Conservation (phyloP, 257 asterid species). For the Salvia rosmarinus region DNA sequence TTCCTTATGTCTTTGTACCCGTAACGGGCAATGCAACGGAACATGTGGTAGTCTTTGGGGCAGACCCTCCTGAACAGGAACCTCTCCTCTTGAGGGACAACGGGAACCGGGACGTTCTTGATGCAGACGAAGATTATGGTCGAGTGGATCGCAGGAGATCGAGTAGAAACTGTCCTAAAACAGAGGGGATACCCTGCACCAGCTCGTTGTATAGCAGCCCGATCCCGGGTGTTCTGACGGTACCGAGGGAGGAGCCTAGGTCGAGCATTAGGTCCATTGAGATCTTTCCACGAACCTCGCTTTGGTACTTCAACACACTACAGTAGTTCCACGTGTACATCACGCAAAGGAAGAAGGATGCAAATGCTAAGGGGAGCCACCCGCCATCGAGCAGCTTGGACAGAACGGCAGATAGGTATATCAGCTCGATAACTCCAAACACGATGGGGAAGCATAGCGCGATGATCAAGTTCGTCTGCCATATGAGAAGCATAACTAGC, state of each 20-base stretch:
- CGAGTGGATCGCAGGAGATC: conserved; percentile 91
- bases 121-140: conserved; percentile 83
- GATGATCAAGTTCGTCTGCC: conserved; percentile 73
- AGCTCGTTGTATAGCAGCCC: conserved; percentile 89
- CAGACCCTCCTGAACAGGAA: conserved; percentile 81
- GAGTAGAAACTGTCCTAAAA: conserved; percentile 72
- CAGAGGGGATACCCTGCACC: conserved; percentile 89
- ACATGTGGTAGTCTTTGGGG: conserved; percentile 91
- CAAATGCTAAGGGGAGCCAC: conserved; percentile 90
- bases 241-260: conserved; percentile 81
- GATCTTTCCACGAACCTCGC: conserved; percentile 77
- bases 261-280: conserved; percentile 81
- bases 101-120: conserved; percentile 81
- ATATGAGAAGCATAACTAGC: conserved; percentile 85
- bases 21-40: conserved; percentile 89
- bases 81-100: conserved; percentile 90
- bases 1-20: conserved; percentile 90
- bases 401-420: conserved; percentile 82
- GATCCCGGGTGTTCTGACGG: conserved; percentile 85
- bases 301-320: conserved; percentile 78
- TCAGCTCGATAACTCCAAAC: conserved; percentile 74
- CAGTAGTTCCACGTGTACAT: conserved; percentile 98
- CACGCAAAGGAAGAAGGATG: conserved; percentile 68
- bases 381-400: conserved; percentile 93
- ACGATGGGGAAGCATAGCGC: conserved; percentile 73